Base-by-base conservation (phyloP, 176 grass and related monocot species). In the Juncus inflexus region DNA sequence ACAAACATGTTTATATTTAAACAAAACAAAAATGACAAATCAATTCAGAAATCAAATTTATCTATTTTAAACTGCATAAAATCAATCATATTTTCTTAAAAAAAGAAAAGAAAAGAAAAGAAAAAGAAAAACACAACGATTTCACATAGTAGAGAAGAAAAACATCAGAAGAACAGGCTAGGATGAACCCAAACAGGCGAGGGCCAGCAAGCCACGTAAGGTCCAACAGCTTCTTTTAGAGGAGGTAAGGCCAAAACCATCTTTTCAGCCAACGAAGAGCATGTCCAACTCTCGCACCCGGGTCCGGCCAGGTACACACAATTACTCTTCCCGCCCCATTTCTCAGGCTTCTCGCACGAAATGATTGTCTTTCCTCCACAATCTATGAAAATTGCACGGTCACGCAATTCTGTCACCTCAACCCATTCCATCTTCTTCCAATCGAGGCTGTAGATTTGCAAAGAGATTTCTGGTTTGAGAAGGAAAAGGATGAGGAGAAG, bases 121-220 rank as follows among this genome's bases (percentile, higher is more conserved):
- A n/a, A n/a, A n/a, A n/a, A n/a, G n/a, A n/a, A n/a, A n/a, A n/a
- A n/a, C n/a, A n/a, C n/a, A n/a, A n/a, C n/a, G n/a, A n/a, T n/a
- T n/a, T n/a, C n/a, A n/a, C n/a, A n/a, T n/a, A n/a, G n/a, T n/a
- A n/a, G n/a, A n/a, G n/a, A n/a, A n/a, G n/a, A n/a, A n/a, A n/a
- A n/a, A n/a, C n/a, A n/a, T n/a, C n/a, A 63, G 55, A 64, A 77
- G 14, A 77, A 67, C 4, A 77, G 38, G 64, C 74, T 67, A 12
- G 74, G 74, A n/a, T 67, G 43, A 9, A 77, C 52, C 74, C 74
- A 77, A 28, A 67, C 47, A 3, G 74, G 74, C 4, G 52, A 77
- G 28, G 74, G 74, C 74, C 74, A 77, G 3, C 12, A 5, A 4
- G 45, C 19, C 59, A 0, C 36, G 12, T 3, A 15, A n/a, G 0